Evolutionary conservation across 805 yeast species (phyloP), one percentile per base, ranked within the genome.

Genomic region (Tetrapisispora iriomotensis): DNA sequence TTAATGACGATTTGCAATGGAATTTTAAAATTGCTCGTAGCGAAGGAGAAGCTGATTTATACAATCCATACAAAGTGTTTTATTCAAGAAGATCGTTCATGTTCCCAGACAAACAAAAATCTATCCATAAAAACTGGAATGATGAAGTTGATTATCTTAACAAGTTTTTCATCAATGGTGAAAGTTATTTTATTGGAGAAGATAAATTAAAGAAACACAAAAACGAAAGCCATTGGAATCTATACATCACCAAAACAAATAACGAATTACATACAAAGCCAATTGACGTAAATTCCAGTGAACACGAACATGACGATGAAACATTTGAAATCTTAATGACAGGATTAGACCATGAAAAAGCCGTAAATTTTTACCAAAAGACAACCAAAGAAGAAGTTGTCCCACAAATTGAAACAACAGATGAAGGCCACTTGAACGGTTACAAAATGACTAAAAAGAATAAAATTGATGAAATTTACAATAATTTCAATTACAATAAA

Each of bases 321-420:
- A 86, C 95, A 2, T 71, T 88, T 51, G 97, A 90, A 64, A 68
- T 90, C 30, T 68, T 90, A 56, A 90, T 90, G 98, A 86, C 96
- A 2, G 88, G 81, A 34, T 67, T 90, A 46, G 71, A 76, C 43
- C 74, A 74, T 2, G 61, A 53, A n/a, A 19, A 18, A 12, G 13
- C 37, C 13, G 14, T 34, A 26, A 25, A 34, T 12, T 35, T 35
- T 13, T 35, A 18, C 29, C 30, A 30, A 9, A 20, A 34, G 6
- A 8, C 19, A 21, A 30, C 14, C 3, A 18, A 31, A n/a, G 7
- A 10, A 6, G 34, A 31, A 31, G 2, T n/a, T 18, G 26, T 21
- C 8, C 6, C 12, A 8, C 3, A 20, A 6, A 31, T 14, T 31
- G 22, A 14, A n/a, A 27, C 29, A 27, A 27, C 36, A 21, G 61